Percentiles rank a stretch among this genome's conserved stretches.
These are phyloP conservation scores for Plasmodium billcollinsi DNA, from an alignment of 169 alveolate genomes.

Conservation along the genomic window DNA sequence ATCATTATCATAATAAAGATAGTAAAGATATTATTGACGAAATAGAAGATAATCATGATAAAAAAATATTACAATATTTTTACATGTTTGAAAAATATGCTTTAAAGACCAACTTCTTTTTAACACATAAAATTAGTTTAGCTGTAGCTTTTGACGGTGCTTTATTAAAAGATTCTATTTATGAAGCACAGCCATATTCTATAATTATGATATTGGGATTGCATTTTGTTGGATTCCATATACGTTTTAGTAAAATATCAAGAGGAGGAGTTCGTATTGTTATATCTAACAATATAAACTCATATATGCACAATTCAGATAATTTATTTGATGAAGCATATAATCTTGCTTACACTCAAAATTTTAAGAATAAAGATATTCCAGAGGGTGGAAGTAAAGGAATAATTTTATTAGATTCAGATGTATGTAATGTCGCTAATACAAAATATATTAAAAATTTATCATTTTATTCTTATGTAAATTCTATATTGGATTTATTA, in stretches of 20 bases:
- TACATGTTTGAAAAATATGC: slow-evolving; percentile 81
- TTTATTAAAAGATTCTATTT: slow-evolving; percentile 79
- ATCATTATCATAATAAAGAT: neutral
- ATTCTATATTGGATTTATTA: slow-evolving; percentile 37
- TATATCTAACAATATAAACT: slow-evolving; percentile 83
- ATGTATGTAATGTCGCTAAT: slow-evolving; percentile 30
- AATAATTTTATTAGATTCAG: slow-evolving; percentile 83
- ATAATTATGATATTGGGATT: slow-evolving; percentile 87
- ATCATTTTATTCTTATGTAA: slow-evolving; percentile 60
- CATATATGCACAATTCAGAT: slow-evolving; percentile 83
- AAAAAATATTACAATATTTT: slow-evolving; percentile 81
- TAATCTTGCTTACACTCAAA: slow-evolving; percentile 88
- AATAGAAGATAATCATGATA: slow-evolving; percentile 83
- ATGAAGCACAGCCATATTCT: slow-evolving; percentile 84
- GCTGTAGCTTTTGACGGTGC: slow-evolving; percentile 83
- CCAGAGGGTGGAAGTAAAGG: slow-evolving; percentile 92
- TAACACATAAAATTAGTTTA: slow-evolving; percentile 79
- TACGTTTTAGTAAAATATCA: slow-evolving; percentile 85
- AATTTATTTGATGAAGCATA: slow-evolving; percentile 89
- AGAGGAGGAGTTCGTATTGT: slow-evolving; percentile 90
- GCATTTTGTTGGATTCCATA: slow-evolving; percentile 89
- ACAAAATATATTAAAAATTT: slow-evolving; percentile 61
- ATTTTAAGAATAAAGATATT: slow-evolving; percentile 88
- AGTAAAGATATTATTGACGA: slow-evolving; percentile 75
- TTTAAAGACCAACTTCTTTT: slow-evolving; percentile 84